phyloP scores from a whole-genome alignment of 345 rosid species.

The Citrus maxima region DNA sequence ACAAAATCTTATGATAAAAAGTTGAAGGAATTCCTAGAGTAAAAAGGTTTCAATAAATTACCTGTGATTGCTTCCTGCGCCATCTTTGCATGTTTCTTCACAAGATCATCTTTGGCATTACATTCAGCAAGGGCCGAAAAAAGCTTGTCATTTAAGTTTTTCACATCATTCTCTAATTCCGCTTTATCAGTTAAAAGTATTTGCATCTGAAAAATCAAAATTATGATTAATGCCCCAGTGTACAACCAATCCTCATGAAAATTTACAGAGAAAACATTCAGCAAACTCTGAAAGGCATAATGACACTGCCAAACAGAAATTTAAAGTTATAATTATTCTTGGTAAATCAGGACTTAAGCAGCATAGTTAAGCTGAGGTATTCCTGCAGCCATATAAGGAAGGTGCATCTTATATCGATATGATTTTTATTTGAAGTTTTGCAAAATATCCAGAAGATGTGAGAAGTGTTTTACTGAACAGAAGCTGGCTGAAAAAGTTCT shows the following conservation, averaged over 20 bases:
- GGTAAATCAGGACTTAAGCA: slow-evolving; percentile 3
- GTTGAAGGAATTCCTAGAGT: neutral
- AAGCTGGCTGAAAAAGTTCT: neutral
- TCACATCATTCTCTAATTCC: slow-evolving; percentile 56
- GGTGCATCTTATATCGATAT: neutral
- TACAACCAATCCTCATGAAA: neutral
- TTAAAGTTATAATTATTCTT: neutral
- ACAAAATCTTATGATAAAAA: neutral
- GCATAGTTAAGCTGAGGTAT: neutral
- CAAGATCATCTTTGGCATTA: slow-evolving; percentile 45
- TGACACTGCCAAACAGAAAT: neutral
- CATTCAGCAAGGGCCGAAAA: slow-evolving; percentile 46
- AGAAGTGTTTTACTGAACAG: neutral
- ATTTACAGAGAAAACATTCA: neutral
- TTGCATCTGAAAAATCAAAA: slow-evolving; percentile 35
- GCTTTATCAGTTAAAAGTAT: slow-evolving; percentile 43
- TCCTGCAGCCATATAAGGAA: neutral
- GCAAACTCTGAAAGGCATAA: neutral
- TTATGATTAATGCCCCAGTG: neutral
- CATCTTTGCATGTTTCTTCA: slow-evolving; percentile 49
- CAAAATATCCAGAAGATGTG: neutral
- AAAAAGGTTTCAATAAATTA: slow-evolving; percentile 18
- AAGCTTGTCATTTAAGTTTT: slow-evolving; percentile 50
- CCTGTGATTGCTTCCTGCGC: slow-evolving; percentile 61
- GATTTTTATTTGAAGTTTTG: neutral